Evolutionary conservation across 768 basidiomycete species (phyloP), one percentile per base, ranked within the genome.

Genomic region (Cyclocybe aegerita): DNA sequence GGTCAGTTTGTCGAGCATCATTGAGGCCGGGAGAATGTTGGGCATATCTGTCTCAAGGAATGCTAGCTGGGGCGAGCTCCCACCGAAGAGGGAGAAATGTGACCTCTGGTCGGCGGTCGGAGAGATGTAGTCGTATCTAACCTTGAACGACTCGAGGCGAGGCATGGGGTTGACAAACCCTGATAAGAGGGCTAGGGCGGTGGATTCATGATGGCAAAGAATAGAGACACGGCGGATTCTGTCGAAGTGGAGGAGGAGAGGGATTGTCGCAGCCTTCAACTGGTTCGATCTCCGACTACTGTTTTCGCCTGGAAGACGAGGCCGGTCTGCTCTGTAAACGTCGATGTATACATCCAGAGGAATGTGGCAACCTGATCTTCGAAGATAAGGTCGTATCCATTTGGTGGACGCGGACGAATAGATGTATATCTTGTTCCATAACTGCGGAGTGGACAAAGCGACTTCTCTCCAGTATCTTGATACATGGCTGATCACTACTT

Each of bases 401-500:
- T 55, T 57, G 9, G 60, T 30, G 15, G 70, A 69, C 7, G 54
- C 40, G 12, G 46, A 54, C 2, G 70, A 65, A 31, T 61, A 65
- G 29, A 71, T 63, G 34, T 62, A 49, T 37, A 77, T 66, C 15
- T 62, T 65, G 40, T 51, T 68, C 77, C 78, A 80, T 5, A 80
- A 62, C 4, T 56, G 44, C 2, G 73, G 69, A 4, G 66, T 70
- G 10, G 58, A 55, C 17, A 74, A 46, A 1, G 72, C 73, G 11
- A 70, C 55, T 3, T 57, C 59, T 40, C 77, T 67, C 75, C 76
- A 79, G 42, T 60, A 62, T 12, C 49, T 49, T n/a, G 69, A 77
- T 36, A 79, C 74, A 49, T 77, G 75, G 35, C 71, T 71, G 11
- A 74, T 50, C 9, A 59, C 15, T n/a, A 79, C 69, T 53, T 73